Percentiles rank a stretch among this genome's conserved stretches.
phyloP scores from a whole-genome alignment of 805 yeast species.

The Ogataea naganishii region DNA sequence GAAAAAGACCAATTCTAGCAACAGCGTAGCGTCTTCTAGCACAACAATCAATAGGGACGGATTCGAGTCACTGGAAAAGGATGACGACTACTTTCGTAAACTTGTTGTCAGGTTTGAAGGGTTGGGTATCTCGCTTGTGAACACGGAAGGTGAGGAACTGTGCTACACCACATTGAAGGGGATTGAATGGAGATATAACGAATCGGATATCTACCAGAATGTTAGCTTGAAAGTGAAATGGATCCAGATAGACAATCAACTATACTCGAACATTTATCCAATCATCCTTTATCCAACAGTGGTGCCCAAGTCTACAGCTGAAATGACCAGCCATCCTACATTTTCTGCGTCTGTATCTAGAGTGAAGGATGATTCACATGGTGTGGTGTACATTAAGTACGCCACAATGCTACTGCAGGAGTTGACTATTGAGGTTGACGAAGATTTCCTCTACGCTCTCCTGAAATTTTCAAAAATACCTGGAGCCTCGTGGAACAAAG shows the following conservation, averaged over 20 bases:
- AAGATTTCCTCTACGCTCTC: slow-evolving; percentile 78
- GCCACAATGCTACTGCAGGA: slow-evolving; percentile 88
- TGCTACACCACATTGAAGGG: slow-evolving; percentile 81
- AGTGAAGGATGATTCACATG: slow-evolving; percentile 84
- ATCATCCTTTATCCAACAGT: slow-evolving; percentile 85
- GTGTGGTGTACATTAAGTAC: slow-evolving; percentile 82
- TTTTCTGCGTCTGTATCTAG: slow-evolving; percentile 78
- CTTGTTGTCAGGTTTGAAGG: slow-evolving; percentile 70
- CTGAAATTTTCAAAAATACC: slow-evolving; percentile 76
- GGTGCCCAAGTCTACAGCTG: slow-evolving; percentile 74
- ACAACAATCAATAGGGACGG: slow-evolving; percentile 24
- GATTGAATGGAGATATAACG: slow-evolving; percentile 69
- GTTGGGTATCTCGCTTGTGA: slow-evolving; percentile 78
- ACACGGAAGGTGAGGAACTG: slow-evolving; percentile 62
- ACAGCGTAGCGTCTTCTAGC: slow-evolving; percentile 19
- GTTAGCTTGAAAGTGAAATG: slow-evolving; percentile 78
- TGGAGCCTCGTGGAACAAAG: slow-evolving; percentile 66
- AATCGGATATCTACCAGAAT: slow-evolving; percentile 78
- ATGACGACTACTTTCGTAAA: slow-evolving; percentile 43
- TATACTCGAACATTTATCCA: slow-evolving; percentile 83
- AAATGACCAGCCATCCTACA: slow-evolving; percentile 84
- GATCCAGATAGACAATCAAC: slow-evolving; percentile 90
- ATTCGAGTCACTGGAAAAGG: slow-evolving; percentile 48
- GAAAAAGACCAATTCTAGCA: slow-evolving; percentile 19
- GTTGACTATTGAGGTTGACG: slow-evolving; percentile 87